Base-by-base conservation (phyloP, 2,329 filamentous ascomycete genomes). In the Pochonia chlamydosporia region DNA sequence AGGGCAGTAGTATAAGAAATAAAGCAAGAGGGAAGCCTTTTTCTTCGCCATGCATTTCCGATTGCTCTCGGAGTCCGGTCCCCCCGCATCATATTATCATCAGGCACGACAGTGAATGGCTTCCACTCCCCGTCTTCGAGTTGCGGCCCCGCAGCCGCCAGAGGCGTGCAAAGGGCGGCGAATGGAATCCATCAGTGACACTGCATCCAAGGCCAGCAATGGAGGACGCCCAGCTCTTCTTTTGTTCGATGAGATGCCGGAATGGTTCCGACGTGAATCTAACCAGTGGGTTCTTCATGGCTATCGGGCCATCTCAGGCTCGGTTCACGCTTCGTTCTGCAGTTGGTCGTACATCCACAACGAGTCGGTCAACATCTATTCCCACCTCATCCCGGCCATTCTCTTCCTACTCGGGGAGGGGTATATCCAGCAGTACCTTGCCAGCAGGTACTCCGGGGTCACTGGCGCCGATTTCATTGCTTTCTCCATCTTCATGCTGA, bases 291-390 rank as follows among this genome's bases (percentile, higher is more conserved):
- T 56, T 49, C 49, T 52, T 40, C 44, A 50, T 21, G 52, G 51
- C 21, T 75, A 76, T 51, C 67, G 72, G n/a, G 68, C 67, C 5
- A 61, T 66, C 23, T 67, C 63, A 3, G 55, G 61, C 44, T 74
- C 71, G 1, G 54, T 51, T 21, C 47, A 40, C 2, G 50, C 49
- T 10, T 75, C 63, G 46, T 54, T 74, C 43, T n/a, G n/a, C 23
- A 74, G 70, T 46, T 67, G 64, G 61, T 50, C 56, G 3, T 69
- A 71, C 52, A 31, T 64, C 13, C 62, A 66, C 54, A 66, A 64
- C 49, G 60, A 66, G 48, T 56, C 60, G 4, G 49, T 59, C 50
- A 65, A 65, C 52, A 64, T 65, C 49, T 62, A 57, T 51, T 55
- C 61, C 13, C 62, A 66, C 54, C 61, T 77, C 4, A 52, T 77